Conservation (phyloP, 2,329 filamentous ascomycete genomes). For the Delphinella strobiligena region DNA sequence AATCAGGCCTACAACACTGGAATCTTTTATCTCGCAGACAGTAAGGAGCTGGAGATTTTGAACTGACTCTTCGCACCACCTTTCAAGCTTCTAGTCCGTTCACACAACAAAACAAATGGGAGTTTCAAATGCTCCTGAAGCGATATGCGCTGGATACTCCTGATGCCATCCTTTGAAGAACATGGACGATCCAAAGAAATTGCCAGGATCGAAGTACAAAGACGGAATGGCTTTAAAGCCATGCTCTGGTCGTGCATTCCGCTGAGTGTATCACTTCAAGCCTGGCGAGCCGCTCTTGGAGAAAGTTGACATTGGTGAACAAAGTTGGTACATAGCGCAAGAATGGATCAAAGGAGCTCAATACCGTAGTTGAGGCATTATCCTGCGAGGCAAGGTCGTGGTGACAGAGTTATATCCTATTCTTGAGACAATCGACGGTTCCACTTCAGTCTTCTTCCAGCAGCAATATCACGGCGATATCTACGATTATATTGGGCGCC, state of each 20-base stretch:
- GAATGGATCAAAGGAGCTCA: slow-evolving; percentile 20
- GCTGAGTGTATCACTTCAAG: slow-evolving; percentile 10
- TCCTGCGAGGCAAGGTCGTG: slow-evolving; percentile 15
- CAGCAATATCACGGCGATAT: slow-evolving; percentile 13
- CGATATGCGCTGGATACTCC: slow-evolving; percentile 16
- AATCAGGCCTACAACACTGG: too few species aligned
- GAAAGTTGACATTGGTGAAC: slow-evolving; percentile 8
- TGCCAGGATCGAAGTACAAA: slow-evolving; percentile 13
- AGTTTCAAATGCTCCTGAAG: slow-evolving; percentile 16
- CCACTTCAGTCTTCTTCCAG: slow-evolving; percentile 17
- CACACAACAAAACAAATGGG: slow-evolving; percentile 24
- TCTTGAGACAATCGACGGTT: slow-evolving; percentile 19
- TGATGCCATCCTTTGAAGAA: slow-evolving; percentile 15
- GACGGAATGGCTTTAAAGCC: slow-evolving; percentile 19
- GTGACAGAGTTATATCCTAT: slow-evolving; percentile 20
- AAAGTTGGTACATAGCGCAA: slow-evolving; percentile 17
- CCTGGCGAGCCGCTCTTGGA: slow-evolving; percentile 11
- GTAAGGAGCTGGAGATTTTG: slow-evolving; percentile 15
- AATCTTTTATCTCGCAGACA: slow-evolving; percentile 19
- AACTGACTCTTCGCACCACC: slow-evolving; percentile 17
- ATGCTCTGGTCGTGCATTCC: slow-evolving; percentile 18
- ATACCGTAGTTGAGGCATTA: slow-evolving; percentile 20
- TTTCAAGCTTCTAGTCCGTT: slow-evolving; percentile 15
- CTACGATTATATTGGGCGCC: slow-evolving; percentile 16
- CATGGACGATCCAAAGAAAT: slow-evolving; percentile 11